Conservation (phyloP, 805 yeast species). For the Ogataea polymorpha region DNA sequence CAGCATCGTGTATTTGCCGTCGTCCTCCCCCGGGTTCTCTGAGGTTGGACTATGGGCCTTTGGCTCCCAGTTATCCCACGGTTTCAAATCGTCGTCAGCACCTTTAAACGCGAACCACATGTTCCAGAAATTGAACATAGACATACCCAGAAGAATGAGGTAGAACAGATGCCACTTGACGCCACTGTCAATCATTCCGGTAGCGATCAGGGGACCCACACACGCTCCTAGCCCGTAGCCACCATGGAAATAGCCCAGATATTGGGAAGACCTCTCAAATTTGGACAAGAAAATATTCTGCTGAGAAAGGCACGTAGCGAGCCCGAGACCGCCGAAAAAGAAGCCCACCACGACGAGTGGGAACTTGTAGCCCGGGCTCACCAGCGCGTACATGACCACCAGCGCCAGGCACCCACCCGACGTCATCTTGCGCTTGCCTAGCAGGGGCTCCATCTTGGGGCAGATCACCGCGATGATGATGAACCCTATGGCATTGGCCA, state of each 20-base stretch:
- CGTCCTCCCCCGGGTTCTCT: conserved; percentile 8
- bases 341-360: conserved; percentile 48
- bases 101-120: conserved; percentile 44
- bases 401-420: conserved; percentile 38
- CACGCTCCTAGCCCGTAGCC: conserved; percentile 73
- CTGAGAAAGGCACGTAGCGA: conserved; percentile 48
- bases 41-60: background rate
- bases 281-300: conserved; percentile 49
- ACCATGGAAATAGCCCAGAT: conserved; percentile 65
- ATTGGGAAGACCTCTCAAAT: conserved; percentile 51
- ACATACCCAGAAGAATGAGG: conserved; percentile 43
- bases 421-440: conserved; percentile 42
- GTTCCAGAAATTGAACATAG: conserved; percentile 34
- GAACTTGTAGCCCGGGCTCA: conserved; percentile 47
- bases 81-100: conserved; percentile 44
- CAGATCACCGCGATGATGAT: conserved; percentile 48
- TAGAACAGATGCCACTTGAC: conserved; percentile 54
- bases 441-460: conserved; percentile 38
- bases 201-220: conserved; percentile 61
- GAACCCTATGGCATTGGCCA: conserved; percentile 55
- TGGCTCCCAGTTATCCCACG: conserved; percentile 32
- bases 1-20: conserved; percentile 20
- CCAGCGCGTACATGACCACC: conserved; percentile 41
- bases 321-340: conserved; percentile 57
- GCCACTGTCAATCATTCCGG: conserved; percentile 48